Evolutionary conservation across 164 flowering plant species (phyloP).

Genomic region (Echeveria elegans): DNA sequence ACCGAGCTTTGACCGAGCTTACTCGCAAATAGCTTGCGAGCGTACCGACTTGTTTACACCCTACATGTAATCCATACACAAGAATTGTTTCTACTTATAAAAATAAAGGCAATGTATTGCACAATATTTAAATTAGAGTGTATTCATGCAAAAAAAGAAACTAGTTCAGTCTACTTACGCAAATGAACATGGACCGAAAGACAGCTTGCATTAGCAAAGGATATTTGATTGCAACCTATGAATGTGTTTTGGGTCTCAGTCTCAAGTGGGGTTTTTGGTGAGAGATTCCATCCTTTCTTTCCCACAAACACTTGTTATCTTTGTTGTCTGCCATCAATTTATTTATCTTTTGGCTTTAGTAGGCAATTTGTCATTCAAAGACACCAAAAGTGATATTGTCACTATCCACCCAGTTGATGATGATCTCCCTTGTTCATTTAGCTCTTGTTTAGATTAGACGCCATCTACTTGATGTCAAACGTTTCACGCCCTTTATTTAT

Average conservation of each 20-base stretch:
- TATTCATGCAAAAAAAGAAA: neutral
- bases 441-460: neutral
- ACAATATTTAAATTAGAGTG: neutral
- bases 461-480: neutral
- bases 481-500: no score
- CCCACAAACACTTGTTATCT: constrained; percentile 1
- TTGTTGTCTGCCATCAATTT: neutral
- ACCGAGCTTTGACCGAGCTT: no score
- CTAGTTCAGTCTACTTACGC: no score
- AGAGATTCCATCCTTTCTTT: neutral
- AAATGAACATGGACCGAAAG: constrained; percentile 3
- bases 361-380: constrained; percentile 4
- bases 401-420: neutral
- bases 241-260: neutral
- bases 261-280: neutral
- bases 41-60: no score
- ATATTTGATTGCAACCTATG: neutral
- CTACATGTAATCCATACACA: no score
- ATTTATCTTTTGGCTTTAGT: neutral
- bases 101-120: neutral
- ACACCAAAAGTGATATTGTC: neutral
- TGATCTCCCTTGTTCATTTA: neutral
- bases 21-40: no score
- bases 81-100: no score
- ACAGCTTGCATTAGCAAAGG: constrained; percentile 7